phyloP scores from a whole-genome alignment of 2,329 filamentous ascomycete genomes.

The Sclerotinia sclerotiorum region DNA sequence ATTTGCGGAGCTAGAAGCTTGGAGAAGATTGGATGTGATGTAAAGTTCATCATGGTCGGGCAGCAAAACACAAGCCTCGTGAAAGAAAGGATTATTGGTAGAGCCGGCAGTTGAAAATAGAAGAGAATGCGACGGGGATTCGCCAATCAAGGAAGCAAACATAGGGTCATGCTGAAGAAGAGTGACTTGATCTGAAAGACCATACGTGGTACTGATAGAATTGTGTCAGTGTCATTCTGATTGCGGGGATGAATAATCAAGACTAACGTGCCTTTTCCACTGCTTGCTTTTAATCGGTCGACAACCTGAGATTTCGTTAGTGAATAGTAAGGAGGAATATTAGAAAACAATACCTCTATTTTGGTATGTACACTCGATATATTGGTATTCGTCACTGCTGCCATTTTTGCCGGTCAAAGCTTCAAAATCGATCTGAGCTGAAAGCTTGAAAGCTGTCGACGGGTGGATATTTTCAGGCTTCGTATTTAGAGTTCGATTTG shows the following conservation, averaged over 20 bases:
- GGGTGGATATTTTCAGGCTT: background rate
- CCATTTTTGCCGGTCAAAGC: constrained; percentile 15
- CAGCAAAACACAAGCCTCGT: constrained; percentile 47
- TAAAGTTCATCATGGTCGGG: constrained; percentile 46
- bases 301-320: constrained; percentile 9
- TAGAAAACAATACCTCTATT: constrained; percentile 17
- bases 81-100: constrained; percentile 49
- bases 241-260: background rate
- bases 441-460: background rate
- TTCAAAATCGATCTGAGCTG: background rate
- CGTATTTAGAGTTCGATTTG: background rate
- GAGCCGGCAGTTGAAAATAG: constrained; percentile 45
- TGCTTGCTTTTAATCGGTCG: constrained; percentile 15
- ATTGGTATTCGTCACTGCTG: constrained; percentile 24
- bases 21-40: constrained; percentile 48
- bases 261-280: constrained; percentile 4
- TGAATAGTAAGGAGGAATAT: background rate
- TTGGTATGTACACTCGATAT: constrained; percentile 17
- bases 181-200: constrained; percentile 36
- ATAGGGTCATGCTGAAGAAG: constrained; percentile 44
- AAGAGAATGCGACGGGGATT: constrained; percentile 43
- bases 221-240: constrained; percentile 21
- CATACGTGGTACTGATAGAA: constrained; percentile 27
- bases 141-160: constrained; percentile 43
- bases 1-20: constrained; percentile 42